Evolutionary conservation across 768 basidiomycete genomes (phyloP).

Genomic region (Phaeolepiota aurea): DNA sequence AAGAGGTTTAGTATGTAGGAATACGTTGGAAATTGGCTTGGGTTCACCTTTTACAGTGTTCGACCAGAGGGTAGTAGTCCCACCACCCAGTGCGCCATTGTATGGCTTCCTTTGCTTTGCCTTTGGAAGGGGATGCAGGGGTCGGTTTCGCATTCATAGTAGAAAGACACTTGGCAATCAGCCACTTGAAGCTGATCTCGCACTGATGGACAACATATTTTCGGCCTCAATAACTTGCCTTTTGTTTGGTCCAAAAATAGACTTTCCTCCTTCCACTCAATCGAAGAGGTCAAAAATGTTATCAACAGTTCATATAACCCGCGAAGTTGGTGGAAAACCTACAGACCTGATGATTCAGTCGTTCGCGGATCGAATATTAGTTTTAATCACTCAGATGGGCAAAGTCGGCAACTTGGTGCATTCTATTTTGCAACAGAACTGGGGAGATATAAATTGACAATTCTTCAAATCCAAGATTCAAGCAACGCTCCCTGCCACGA

Average conservation of each 20-base stretch:
- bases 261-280: not conserved
- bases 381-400: constrained; percentile 85
- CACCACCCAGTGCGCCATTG: constrained; percentile 67
- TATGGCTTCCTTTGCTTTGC: constrained; percentile 41
- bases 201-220: not conserved
- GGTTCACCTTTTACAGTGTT: constrained; percentile 45
- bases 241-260: not conserved
- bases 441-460: not conserved
- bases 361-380: constrained; percentile 73
- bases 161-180: no score
- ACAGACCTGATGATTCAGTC: constrained; percentile 76
- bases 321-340: constrained; percentile 41
- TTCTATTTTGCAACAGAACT: constrained; percentile 3
- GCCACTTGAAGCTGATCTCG: not conserved
- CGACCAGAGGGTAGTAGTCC: constrained; percentile 58
- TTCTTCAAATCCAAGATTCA: constrained; percentile 50
- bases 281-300: not conserved
- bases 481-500: constrained; percentile 62
- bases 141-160: constrained; percentile 14
- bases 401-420: constrained; percentile 84
- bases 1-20: not conserved
- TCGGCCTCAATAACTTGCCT: not conserved
- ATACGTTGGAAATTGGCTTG: not conserved
- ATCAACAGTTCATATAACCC: constrained; percentile 18
- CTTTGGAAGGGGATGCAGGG: constrained; percentile 37